phyloP scores from a whole-genome alignment of 371 early-diverging fungal genomes.

The Zopfochytrium polystomum region DNA sequence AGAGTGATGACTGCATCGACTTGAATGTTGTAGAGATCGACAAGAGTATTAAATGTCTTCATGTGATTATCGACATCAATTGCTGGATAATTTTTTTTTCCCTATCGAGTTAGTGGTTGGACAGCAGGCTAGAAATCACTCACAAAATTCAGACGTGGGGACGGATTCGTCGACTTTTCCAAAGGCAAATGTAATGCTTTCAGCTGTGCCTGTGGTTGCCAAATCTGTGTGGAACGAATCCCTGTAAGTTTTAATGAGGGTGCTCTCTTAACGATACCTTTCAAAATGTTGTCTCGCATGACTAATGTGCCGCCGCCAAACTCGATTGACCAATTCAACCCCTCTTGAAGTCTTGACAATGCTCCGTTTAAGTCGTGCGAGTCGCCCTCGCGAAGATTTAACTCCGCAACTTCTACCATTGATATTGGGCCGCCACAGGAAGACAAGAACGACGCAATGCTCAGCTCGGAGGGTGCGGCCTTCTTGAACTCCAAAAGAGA shows the following conservation, averaged over 20 bases:
- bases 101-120: too few relatives aligned
- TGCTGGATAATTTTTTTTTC: constrained; percentile 2
- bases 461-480: not conserved
- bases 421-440: constrained; percentile 13
- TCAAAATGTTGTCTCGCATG: constrained; percentile 15
- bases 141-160: constrained; percentile 1
- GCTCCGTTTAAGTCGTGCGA: constrained; percentile 5
- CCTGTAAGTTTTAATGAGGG: not conserved
- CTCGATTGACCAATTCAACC: constrained; percentile 20
- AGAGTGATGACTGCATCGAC: constrained; percentile 15
- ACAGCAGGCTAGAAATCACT: not conserved
- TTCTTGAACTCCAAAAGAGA: too few relatives aligned
- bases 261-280: constrained; percentile 11
- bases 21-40: constrained; percentile 29
- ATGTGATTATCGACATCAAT: constrained; percentile 6
- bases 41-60: constrained; percentile 27
- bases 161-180: constrained; percentile 10
- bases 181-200: constrained; percentile 13
- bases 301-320: constrained; percentile 4
- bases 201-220: constrained; percentile 6
- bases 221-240: constrained; percentile 5
- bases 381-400: not conserved
- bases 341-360: not conserved
- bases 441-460: constrained; percentile 8
- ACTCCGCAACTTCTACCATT: constrained; percentile 11